Evolutionary conservation across 139 green algal genomes (phyloP).

Genomic region (Volvox reticuliferus): DNA sequence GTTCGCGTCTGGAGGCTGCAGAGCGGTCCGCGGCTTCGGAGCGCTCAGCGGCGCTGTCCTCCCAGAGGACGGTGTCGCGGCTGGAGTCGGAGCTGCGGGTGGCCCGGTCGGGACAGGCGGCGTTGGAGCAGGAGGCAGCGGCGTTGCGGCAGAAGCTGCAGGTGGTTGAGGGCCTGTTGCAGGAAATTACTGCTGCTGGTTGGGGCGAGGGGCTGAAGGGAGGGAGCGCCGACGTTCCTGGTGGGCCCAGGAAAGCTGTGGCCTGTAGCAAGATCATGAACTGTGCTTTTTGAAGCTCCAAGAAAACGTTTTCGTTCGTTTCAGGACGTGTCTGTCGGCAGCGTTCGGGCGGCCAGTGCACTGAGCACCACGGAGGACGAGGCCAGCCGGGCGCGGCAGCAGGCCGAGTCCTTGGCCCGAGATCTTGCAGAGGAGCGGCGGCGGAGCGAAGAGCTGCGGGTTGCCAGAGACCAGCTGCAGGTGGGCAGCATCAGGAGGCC

Average conservation of each 20-base stretch:
- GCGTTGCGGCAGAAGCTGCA: conserved; percentile 46
- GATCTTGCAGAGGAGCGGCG: conserved; percentile 20
- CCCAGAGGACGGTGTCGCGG: background rate
- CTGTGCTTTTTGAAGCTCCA: too few species aligned
- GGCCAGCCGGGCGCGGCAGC: conserved; percentile 34
- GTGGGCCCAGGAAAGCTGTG: too few species aligned
- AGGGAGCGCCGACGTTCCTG: too few species aligned
- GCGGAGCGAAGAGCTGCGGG: conserved; percentile 44
- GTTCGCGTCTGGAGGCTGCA: conserved; percentile 40
- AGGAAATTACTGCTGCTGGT: too few species aligned
- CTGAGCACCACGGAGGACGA: conserved; percentile 53
- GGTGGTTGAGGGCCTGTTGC: background rate
- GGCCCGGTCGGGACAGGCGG: background rate
- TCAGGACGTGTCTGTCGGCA: conserved; percentile 47
- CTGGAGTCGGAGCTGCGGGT: conserved; percentile 52
- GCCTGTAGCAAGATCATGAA: too few species aligned
- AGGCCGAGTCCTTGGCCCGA: background rate
- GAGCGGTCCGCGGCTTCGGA: conserved; percentile 32
- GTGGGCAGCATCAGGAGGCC: background rate
- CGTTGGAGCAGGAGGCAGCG: conserved; percentile 31
- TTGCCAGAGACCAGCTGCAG: conserved; percentile 48
- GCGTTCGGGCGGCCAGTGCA: conserved; percentile 11
- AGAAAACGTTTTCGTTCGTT: background rate
- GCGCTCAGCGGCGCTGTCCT: conserved; percentile 13
- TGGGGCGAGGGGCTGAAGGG: too few species aligned